Evolutionary conservation across 2,329 filamentous ascomycete genomes (phyloP).

Genomic region (Cordyceps cateniannulata): DNA sequence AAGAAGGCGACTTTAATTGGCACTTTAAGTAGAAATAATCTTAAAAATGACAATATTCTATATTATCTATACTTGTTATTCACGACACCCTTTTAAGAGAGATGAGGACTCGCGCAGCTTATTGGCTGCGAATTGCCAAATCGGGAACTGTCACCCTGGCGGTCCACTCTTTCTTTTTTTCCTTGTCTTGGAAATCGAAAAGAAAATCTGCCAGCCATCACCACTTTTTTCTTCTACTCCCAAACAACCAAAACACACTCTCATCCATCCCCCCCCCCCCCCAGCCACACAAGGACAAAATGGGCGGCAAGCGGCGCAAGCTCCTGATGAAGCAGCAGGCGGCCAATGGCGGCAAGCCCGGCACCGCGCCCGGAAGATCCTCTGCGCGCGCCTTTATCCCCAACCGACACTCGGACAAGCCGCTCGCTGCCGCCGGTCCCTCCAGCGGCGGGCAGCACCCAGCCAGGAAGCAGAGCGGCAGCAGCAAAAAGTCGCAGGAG

Average conservation of each 20-base stretch:
- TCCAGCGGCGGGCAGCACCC: not conserved
- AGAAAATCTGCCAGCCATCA: conserved; percentile 1
- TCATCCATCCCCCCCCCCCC: too few relatives aligned
- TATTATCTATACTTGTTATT: too few relatives aligned
- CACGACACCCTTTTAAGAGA: too few relatives aligned
- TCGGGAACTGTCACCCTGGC: too few relatives aligned
- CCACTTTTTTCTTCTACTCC: conserved; percentile 1
- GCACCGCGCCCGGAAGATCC: too few relatives aligned
- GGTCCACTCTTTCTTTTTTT: too few relatives aligned
- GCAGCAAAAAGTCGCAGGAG: conserved; percentile 14
- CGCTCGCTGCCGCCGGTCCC: conserved; percentile 1
- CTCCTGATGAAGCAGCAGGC: not conserved
- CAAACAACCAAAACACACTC: not conserved
- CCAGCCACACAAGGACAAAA: not conserved
- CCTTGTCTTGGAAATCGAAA: too few relatives aligned
- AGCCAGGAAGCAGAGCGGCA: not conserved
- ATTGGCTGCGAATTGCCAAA: too few relatives aligned
- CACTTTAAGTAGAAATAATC: too few relatives aligned
- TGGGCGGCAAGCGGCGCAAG: conserved; percentile 9
- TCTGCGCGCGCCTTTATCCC: conserved; percentile 2
- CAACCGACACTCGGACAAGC: conserved; percentile 11
- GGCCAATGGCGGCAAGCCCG: not conserved
- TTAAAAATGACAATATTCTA: too few relatives aligned
- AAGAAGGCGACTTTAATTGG: too few relatives aligned
- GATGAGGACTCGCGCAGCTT: too few relatives aligned